These are phyloP conservation scores for Pyrrhoderma lamaoense DNA, from an alignment of 1,284 basidiomycete genomes.

Conservation along the genomic window DNA sequence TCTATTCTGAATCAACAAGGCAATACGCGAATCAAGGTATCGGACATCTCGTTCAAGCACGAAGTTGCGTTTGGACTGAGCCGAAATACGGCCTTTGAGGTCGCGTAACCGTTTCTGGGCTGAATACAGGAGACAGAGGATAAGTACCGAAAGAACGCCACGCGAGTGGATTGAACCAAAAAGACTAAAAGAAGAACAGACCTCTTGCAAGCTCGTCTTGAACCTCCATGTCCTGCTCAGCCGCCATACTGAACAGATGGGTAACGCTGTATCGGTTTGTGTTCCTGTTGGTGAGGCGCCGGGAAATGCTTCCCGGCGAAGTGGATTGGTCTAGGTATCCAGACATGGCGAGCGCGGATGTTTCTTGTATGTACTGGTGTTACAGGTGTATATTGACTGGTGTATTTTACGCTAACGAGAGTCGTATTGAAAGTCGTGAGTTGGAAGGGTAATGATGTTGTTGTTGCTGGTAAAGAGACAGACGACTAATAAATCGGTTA, in stretches of 20 bases:
- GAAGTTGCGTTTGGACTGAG: conserved; percentile 99
- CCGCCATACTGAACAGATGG: conserved; percentile 94
- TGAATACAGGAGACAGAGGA: conserved; percentile 26
- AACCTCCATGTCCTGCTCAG: conserved; percentile 97
- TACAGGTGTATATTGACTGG: background rate
- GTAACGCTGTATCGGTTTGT: conserved; percentile 96
- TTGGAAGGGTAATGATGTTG: background rate
- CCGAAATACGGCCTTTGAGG: conserved; percentile 94
- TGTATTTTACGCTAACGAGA: background rate
- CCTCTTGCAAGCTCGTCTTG: conserved; percentile 96
- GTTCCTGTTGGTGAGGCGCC: conserved; percentile 81
- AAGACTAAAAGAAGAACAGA: conserved; percentile 34
- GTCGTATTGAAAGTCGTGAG: background rate
- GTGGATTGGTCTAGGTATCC: conserved; percentile 57
- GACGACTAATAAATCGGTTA: background rate
- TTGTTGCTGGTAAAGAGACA: background rate
- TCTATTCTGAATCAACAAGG: conserved; percentile 94
- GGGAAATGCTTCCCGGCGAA: conserved; percentile 58
- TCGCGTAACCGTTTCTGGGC: conserved; percentile 95
- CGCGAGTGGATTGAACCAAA: background rate
- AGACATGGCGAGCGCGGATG: conserved; percentile 6
- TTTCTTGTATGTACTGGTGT: too few relatives aligned
- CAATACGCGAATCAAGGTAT: conserved; percentile 96
- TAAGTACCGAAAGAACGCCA: conserved; percentile 4
- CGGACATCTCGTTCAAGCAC: conserved; percentile 97